phyloP scores from a whole-genome alignment of 345 rosid species.

The Cardamine occulta region DNA sequence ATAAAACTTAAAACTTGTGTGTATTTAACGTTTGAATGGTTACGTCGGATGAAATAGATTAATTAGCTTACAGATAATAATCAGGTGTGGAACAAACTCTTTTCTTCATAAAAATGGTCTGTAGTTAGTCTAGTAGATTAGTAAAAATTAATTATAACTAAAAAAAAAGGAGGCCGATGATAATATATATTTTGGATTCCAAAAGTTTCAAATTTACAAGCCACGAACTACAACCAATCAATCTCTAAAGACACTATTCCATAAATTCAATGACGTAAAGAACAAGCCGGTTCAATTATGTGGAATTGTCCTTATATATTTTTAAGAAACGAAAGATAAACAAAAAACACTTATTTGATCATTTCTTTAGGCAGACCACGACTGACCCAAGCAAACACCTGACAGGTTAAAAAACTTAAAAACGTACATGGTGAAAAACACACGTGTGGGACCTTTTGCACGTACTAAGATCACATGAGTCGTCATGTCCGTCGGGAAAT shows the following conservation, averaged over 20 bases:
- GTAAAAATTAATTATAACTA: too few relatives aligned
- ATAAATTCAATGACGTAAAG: slow-evolving; percentile 3
- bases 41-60: too few relatives aligned
- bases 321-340: not conserved
- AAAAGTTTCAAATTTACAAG: too few relatives aligned
- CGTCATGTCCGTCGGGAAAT: slow-evolving; percentile 25
- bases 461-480: slow-evolving; percentile 4
- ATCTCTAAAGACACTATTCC: not conserved
- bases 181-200: not conserved
- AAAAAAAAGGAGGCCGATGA: not conserved
- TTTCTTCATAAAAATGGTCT: too few relatives aligned
- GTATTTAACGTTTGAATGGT: too few relatives aligned
- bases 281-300: not conserved
- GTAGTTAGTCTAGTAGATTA: too few relatives aligned
- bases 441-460: slow-evolving; percentile 19
- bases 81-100: too few relatives aligned
- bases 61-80: too few relatives aligned
- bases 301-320: slow-evolving; percentile 1
- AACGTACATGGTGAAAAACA: slow-evolving; percentile 27
- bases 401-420: slow-evolving; percentile 26
- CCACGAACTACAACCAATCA: not conserved
- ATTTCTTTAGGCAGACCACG: slow-evolving; percentile 21
- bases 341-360: not conserved
- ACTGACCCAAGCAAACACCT: slow-evolving; percentile 35
- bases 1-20: too few relatives aligned